These are phyloP conservation scores for Stephanodiscus triporus DNA, from an alignment of 108 stramenopile genomes.

Conservation along the genomic window DNA sequence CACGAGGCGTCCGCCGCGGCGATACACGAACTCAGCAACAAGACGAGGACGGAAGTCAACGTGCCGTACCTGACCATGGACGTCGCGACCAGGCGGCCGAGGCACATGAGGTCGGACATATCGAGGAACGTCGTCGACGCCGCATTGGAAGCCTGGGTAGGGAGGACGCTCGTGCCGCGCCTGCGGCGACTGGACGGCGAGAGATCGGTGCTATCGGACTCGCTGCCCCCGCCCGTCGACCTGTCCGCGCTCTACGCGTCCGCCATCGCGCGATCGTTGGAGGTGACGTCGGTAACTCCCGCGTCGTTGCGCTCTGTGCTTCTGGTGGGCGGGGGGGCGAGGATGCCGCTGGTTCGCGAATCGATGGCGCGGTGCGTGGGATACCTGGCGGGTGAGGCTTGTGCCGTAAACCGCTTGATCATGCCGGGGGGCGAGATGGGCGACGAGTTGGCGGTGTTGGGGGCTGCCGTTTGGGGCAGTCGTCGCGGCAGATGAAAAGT, in stretches of 20 bases:
- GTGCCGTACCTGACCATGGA: constrained; percentile 75
- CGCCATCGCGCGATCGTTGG: constrained; percentile 60
- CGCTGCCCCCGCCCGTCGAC: constrained; percentile 64
- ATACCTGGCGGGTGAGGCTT: constrained; percentile 35
- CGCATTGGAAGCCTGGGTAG: constrained; percentile 46
- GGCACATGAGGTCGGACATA: constrained; percentile 67
- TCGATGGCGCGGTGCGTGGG: constrained; percentile 37
- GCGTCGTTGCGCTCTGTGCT: constrained; percentile 54
- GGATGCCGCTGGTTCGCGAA: constrained; percentile 49
- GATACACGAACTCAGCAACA: constrained; percentile 62
- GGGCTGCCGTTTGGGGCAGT: constrained; percentile 44
- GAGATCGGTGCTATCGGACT: constrained; percentile 41
- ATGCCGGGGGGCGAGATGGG: constrained; percentile 47
- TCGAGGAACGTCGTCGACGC: constrained; percentile 70
- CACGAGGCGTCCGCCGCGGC: constrained; percentile 50
- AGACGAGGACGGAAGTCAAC: constrained; percentile 62
- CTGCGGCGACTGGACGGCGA: background rate
- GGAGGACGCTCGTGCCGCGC: constrained; percentile 32
- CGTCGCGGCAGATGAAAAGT: background rate
- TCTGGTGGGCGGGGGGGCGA: constrained; percentile 70
- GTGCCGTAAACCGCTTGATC: constrained; percentile 21
- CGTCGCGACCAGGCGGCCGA: constrained; percentile 44
- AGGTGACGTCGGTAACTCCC: constrained; percentile 55
- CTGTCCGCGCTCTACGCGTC: constrained; percentile 61
- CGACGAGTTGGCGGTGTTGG: constrained; percentile 40